Evolutionary conservation across 805 yeast species (phyloP), one percentile per base, ranked within the genome.

Genomic region (Barnettozyma pratensis): DNA sequence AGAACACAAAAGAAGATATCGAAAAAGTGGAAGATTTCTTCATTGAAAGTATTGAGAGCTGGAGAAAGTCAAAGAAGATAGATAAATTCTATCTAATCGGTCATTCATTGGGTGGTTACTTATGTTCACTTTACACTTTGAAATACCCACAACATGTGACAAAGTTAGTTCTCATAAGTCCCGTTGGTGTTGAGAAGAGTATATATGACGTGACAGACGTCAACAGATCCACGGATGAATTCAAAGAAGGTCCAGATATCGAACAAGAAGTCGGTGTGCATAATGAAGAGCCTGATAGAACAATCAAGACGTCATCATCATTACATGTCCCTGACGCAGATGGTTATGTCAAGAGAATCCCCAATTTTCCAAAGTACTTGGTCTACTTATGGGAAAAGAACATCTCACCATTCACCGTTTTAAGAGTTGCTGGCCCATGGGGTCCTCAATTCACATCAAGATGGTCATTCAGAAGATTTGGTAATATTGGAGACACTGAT

Each of bases 111-210:
- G 91, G 91, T 26, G 90, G 87, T 0, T 82, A 84, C 56, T 68
- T 85, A 68, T 75, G 84, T 6, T 71, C 79, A 11, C 70, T 81
- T 0, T 85, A 81, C 61, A 72, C 85, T 3, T 55, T 81, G 44
- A 77, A 68, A 52, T 73, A 80, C 54, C 85, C 87, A 0, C 60
- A 72, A 1, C 67, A 72, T 27, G 71, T 85, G 6, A 63, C 69
- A 8, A 73, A 76, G 51, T 64, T 85, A 56, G 69, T 84, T 2
- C 69, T 84, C 28, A 73, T 82, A 9, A 78, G 85, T 45, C 91
- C 91, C 0, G 90, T 85, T 7, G 91, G 91, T 1, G 79, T 85
- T 10, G 91, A 85, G 56, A 69, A 83, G 42, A 78, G 80, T 45
- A 76, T 53, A 4, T 65, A 55, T 51, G 68, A 65, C 42, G 8